Base-by-base conservation (phyloP, 768 basidiomycete species). In the Exidia glandulosa region DNA sequence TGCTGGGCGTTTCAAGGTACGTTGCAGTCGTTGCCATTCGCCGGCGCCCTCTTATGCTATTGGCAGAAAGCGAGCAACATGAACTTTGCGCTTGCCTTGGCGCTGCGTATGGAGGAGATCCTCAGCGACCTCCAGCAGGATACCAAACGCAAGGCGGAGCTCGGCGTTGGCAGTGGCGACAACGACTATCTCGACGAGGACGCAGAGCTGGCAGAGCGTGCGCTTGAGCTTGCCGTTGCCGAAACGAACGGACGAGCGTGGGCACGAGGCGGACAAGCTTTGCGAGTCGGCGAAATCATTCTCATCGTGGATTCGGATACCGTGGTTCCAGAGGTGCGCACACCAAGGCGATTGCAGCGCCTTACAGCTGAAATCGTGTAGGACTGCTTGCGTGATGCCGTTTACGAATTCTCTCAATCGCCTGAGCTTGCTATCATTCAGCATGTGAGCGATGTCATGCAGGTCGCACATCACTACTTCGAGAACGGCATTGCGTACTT, bases 331-430 rank as follows among this genome's bases (percentile, higher is more conserved):
- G 41, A 45, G 41, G 41, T 45, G 19, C 9, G 41, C 9, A 19
- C 6, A 14, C 23, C 23, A 19, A 45, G 9, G 41, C 19, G 6
- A 6, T 45, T 12, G 12, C 5, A 19, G 16, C 6, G 5, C 5
- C 9, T 45, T 14, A 6, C 23, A 3, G 7, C 41, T 45, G 19
- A 45, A 14, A 31, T 6, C 57, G n/a, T 41, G 27, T 60, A 27
- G 77, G 93, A 94, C 69, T 94, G 90, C 69, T 85, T 95, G 70
- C 80, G 90, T 59, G 91, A 94, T 73, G 92, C 92, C 0, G 91
- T 90, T 4, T 82, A 88, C 37, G 92, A 95, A 69, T 78, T 95
- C 61, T 75, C 82, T 19, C 86, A 87, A 71, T 86, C 86, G 63
- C 90, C 88, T 0, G 86, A 91, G 48, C 83, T 93, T 32, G 90